Evolutionary conservation across 1,284 basidiomycete genomes (phyloP).

Genomic region (Tilletia horrida): DNA sequence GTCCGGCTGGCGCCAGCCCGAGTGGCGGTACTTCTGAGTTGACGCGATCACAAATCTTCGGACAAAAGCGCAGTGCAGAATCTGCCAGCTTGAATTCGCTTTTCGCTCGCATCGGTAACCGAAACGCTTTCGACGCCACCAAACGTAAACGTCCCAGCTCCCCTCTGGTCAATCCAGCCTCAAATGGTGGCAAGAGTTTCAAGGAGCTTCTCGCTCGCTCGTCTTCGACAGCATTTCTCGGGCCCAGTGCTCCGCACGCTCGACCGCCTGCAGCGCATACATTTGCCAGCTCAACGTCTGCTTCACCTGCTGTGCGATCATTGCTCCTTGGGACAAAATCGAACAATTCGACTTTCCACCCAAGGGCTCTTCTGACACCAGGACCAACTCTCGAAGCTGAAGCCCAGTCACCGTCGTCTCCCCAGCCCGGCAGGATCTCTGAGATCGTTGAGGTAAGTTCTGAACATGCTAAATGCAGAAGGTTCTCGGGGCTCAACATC

Average conservation of each 20-base stretch:
- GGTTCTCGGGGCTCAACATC: too few species aligned
- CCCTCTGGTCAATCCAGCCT: background rate
- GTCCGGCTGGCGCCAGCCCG: too few species aligned
- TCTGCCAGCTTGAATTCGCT: background rate
- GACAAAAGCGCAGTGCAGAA: slow-evolving; percentile 1
- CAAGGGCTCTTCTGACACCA: too few species aligned
- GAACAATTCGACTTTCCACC: too few species aligned
- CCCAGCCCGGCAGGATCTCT: too few species aligned
- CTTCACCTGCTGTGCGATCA: background rate
- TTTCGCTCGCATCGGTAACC: background rate
- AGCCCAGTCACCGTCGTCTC: too few species aligned
- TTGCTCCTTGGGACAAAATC: background rate
- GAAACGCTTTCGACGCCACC: background rate
- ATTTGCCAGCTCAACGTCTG: too few species aligned
- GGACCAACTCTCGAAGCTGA: too few species aligned
- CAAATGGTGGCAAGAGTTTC: background rate
- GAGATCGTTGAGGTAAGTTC: too few species aligned
- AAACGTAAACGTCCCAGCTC: slow-evolving; percentile 6
- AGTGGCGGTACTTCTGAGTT: too few species aligned
- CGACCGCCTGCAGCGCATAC: too few species aligned
- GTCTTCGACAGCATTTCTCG: background rate
- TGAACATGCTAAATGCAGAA: too few species aligned
- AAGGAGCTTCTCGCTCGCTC: background rate
- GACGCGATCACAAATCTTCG: background rate
- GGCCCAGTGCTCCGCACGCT: background rate